Evolutionary conservation across 2,329 filamentous ascomycete species (phyloP).

Genomic region (Neofusicoccum umdonicola): DNA sequence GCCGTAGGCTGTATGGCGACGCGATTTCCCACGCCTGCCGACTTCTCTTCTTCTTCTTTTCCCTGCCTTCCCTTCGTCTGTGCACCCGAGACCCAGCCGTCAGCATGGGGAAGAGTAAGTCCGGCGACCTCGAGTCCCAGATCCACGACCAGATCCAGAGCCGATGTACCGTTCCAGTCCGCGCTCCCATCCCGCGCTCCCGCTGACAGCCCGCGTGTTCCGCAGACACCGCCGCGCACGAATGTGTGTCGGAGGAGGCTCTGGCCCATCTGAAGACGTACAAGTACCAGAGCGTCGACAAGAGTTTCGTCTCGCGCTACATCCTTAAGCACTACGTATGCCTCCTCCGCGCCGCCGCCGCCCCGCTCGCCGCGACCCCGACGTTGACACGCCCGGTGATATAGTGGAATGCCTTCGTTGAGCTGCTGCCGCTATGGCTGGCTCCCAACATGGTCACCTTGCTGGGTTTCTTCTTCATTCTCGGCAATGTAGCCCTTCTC

Average conservation of each 20-base stretch:
- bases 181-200: background rate
- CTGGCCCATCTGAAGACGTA: slow-evolving; percentile 89
- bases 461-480: slow-evolving; percentile 89
- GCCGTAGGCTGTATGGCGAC: background rate
- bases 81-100: background rate
- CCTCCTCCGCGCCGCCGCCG: slow-evolving; percentile 21
- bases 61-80: slow-evolving; percentile 14
- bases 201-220: slow-evolving; percentile 7
- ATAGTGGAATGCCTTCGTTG: slow-evolving; percentile 96
- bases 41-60: slow-evolving; percentile 13
- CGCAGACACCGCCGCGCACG: slow-evolving; percentile 63
- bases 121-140: slow-evolving; percentile 18
- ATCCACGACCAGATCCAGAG: slow-evolving; percentile 16
- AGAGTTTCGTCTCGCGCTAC: slow-evolving; percentile 89
- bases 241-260: slow-evolving; percentile 80
- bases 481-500: slow-evolving; percentile 74
- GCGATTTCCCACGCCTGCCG: background rate
- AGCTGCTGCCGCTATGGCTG: slow-evolving; percentile 90
- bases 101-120: slow-evolving; percentile 20
- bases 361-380: background rate
- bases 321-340: slow-evolving; percentile 93
- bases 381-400: slow-evolving; percentile 25
- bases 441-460: slow-evolving; percentile 98
- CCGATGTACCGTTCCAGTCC: slow-evolving; percentile 18
- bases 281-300: slow-evolving; percentile 97